phyloP scores from a whole-genome alignment of 805 yeast species.

The Metahyphopichia silvanorum region DNA sequence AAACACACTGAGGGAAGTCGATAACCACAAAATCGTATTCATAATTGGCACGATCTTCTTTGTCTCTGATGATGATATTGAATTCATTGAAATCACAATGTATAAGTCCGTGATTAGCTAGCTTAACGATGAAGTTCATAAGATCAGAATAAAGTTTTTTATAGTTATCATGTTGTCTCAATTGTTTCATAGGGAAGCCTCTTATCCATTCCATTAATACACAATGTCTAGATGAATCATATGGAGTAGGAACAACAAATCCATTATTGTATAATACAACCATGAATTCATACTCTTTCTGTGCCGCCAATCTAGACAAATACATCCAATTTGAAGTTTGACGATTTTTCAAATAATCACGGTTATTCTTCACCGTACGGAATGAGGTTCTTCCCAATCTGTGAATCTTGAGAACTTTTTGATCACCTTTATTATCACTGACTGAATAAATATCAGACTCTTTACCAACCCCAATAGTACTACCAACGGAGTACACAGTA shows the following conservation, averaged over 20 bases:
- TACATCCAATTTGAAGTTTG: constrained; percentile 91
- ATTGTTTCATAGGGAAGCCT: constrained; percentile 88
- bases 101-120: constrained; percentile 85
- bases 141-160: constrained; percentile 75
- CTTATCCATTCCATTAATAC: constrained; percentile 87
- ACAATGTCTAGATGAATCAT: constrained; percentile 86
- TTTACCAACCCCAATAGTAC: constrained; percentile 93
- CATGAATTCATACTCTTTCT: constrained; percentile 90
- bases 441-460: constrained; percentile 93
- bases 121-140: constrained; percentile 79
- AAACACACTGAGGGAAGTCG: constrained; percentile 98
- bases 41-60: constrained; percentile 43
- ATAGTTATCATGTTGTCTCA: constrained; percentile 67
- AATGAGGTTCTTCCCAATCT: constrained; percentile 93
- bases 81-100: constrained; percentile 98
- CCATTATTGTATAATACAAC: constrained; percentile 66
- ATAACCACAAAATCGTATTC: constrained; percentile 82
- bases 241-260: constrained; percentile 84
- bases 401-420: constrained; percentile 82
- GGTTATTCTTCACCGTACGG: constrained; percentile 84
- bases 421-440: constrained; percentile 58
- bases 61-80: constrained; percentile 80
- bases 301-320: constrained; percentile 84
- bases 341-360: constrained; percentile 81
- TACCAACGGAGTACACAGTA: constrained; percentile 73